These are phyloP conservation scores for Arthrobotrys megalospora DNA, from an alignment of 2,329 filamentous ascomycete genomes.

Conservation along the genomic window DNA sequence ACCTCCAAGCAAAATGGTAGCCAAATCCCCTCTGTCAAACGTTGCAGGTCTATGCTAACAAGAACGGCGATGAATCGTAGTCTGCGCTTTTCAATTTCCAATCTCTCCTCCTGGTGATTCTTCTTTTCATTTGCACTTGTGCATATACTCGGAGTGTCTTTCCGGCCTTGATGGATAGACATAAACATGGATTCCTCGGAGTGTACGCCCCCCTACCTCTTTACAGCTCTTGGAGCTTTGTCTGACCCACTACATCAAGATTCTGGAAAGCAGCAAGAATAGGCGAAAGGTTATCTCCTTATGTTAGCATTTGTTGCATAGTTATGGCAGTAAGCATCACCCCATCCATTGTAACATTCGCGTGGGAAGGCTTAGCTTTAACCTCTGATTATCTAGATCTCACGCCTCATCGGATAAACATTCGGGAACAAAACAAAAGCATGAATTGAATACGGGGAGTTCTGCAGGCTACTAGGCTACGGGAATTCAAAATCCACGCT, in stretches of 20 bases:
- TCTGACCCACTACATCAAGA: slow-evolving; percentile 30
- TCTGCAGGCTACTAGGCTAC: slow-evolving; percentile 68
- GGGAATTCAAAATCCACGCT: slow-evolving; percentile 89
- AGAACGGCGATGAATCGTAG: slow-evolving; percentile 69
- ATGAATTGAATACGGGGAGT: neutral
- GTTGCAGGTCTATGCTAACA: neutral
- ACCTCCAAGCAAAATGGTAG: slow-evolving; percentile 24
- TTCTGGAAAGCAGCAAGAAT: slow-evolving; percentile 97
- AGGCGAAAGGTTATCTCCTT: slow-evolving; percentile 92
- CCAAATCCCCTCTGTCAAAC: neutral
- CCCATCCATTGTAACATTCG: no score
- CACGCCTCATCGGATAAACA: slow-evolving; percentile 57
- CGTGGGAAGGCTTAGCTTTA: neutral
- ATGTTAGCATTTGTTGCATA: slow-evolving; percentile 93
- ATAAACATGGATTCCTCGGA: slow-evolving; percentile 78
- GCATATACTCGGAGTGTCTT: slow-evolving; percentile 93
- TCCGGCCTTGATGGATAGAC: slow-evolving; percentile 89
- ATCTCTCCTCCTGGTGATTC: slow-evolving; percentile 91
- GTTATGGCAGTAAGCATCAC: slow-evolving; percentile 84
- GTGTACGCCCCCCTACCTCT: slow-evolving; percentile 70
- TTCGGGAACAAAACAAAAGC: slow-evolving; percentile 28
- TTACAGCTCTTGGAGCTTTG: neutral
- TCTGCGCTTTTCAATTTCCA: slow-evolving; percentile 99
- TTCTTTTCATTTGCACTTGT: slow-evolving; percentile 95
- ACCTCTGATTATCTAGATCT: slow-evolving; percentile 31